phyloP scores from a whole-genome alignment of 805 yeast genomes.

The Clavispora carvajalis region DNA sequence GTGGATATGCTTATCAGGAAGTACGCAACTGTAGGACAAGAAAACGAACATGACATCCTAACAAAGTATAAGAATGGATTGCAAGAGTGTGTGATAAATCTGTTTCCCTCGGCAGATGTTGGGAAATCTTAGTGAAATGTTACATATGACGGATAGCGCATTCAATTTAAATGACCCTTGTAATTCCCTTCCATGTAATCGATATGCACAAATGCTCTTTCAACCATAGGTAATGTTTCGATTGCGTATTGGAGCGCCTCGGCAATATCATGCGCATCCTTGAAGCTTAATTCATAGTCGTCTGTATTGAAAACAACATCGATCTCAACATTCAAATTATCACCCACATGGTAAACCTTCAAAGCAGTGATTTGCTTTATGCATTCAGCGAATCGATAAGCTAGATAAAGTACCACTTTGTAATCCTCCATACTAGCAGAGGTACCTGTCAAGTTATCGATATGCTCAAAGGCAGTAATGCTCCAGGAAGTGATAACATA shows the following conservation, averaged over 20 bases:
- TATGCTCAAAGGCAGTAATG: slow-evolving; percentile 61
- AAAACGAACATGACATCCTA: slow-evolving; percentile 25
- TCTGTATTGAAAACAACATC: slow-evolving; percentile 51
- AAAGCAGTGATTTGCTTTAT: slow-evolving; percentile 60
- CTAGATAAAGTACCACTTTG: slow-evolving; percentile 62
- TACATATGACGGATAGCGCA: not conserved
- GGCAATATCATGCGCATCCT: slow-evolving; percentile 75
- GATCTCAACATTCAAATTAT: slow-evolving; percentile 68
- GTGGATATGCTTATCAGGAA: slow-evolving; percentile 22
- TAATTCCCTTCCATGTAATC: slow-evolving; percentile 52
- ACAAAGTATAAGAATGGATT: slow-evolving; percentile 25
- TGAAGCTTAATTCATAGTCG: slow-evolving; percentile 44
- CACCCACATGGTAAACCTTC: slow-evolving; percentile 76
- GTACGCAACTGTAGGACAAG: slow-evolving; percentile 24
- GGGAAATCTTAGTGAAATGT: not conserved
- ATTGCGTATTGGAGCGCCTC: slow-evolving; percentile 78
- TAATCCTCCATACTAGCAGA: slow-evolving; percentile 58
- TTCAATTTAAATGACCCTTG: slow-evolving; percentile 34
- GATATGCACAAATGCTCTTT: slow-evolving; percentile 76
- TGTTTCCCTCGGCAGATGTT: slow-evolving; percentile 5
- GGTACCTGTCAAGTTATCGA: slow-evolving; percentile 70
- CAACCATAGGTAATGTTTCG: slow-evolving; percentile 72
- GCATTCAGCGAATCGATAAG: slow-evolving; percentile 62
- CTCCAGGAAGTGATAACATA: slow-evolving; percentile 66
- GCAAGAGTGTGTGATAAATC: slow-evolving; percentile 4